Conservation (phyloP, 179 eudicot species). For the Sideroxylon spinosum region DNA sequence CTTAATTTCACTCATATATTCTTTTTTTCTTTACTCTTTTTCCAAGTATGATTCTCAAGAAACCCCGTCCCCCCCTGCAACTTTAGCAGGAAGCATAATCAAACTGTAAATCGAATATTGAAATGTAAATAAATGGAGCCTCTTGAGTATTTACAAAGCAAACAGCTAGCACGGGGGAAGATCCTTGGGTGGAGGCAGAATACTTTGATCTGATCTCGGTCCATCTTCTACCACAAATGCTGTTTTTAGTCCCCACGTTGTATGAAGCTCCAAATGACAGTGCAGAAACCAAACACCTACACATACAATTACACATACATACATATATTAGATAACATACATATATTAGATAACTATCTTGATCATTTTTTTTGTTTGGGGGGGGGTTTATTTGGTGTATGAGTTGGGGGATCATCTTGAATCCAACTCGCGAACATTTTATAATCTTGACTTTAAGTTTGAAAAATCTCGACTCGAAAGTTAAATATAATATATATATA, state of each 20-base stretch:
- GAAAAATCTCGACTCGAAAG: too few relatives aligned
- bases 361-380: too few relatives aligned
- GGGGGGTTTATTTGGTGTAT: too few relatives aligned
- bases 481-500: too few relatives aligned
- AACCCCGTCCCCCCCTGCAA: background rate
- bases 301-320: background rate
- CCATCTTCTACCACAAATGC: slow-evolving; percentile 55
- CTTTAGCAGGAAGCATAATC: slow-evolving; percentile 13
- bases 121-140: background rate
- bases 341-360: background rate
- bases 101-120: background rate
- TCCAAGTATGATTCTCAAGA: background rate
- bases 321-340: background rate
- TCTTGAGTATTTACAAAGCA: background rate
- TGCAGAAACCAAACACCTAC: slow-evolving; percentile 60
- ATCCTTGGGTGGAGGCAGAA: slow-evolving; percentile 57
- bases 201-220: slow-evolving; percentile 31
- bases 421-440: too few relatives aligned
- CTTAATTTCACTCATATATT: background rate
- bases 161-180: slow-evolving; percentile 35
- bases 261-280: slow-evolving; percentile 63
- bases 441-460: too few relatives aligned
- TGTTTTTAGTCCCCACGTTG: slow-evolving; percentile 50
- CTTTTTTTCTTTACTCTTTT: background rate
- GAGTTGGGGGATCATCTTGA: too few relatives aligned